Conservation (phyloP, 257 asterid genomes). For the Solanum medicagineum region DNA sequence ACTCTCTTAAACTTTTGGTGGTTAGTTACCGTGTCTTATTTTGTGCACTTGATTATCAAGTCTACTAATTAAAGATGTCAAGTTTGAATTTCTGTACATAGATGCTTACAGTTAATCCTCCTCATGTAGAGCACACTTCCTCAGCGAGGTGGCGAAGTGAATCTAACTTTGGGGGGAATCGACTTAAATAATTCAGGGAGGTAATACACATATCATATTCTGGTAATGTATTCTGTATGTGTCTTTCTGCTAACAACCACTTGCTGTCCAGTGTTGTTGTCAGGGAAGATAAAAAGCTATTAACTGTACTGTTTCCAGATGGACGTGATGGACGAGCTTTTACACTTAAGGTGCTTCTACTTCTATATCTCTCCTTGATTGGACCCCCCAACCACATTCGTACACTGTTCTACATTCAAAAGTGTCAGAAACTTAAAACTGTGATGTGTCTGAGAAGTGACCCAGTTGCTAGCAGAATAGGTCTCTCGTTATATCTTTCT, state of each 20-base stretch:
- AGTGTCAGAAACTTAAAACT: not conserved
- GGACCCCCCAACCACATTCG: not conserved
- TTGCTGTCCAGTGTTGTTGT: conserved; percentile 72
- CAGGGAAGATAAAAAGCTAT: conserved; percentile 85
- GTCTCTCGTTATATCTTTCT: not conserved
- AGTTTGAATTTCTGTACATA: not conserved
- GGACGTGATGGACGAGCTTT: conserved; percentile 96
- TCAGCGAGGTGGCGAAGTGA: conserved; percentile 92
- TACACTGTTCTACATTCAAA: not conserved
- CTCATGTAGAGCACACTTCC: conserved; percentile 70
- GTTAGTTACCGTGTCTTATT: not conserved
- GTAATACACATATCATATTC: conserved; percentile 13
- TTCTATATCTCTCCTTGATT: not conserved
- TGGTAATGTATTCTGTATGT: not conserved
- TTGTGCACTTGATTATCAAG: not conserved
- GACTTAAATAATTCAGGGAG: conserved; percentile 93
- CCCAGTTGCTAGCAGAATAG: not conserved
- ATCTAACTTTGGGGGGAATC: conserved; percentile 87
- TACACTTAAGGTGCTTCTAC: conserved; percentile 64
- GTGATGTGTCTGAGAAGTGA: not conserved
- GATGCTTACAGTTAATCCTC: not conserved
- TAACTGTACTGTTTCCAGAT: conserved; percentile 85
- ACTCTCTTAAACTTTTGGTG: not conserved
- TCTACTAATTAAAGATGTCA: not conserved
- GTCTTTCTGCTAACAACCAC: not conserved